Conservation (phyloP, 2,329 filamentous ascomycete genomes). For the Aspergillus puulaauensis region DNA sequence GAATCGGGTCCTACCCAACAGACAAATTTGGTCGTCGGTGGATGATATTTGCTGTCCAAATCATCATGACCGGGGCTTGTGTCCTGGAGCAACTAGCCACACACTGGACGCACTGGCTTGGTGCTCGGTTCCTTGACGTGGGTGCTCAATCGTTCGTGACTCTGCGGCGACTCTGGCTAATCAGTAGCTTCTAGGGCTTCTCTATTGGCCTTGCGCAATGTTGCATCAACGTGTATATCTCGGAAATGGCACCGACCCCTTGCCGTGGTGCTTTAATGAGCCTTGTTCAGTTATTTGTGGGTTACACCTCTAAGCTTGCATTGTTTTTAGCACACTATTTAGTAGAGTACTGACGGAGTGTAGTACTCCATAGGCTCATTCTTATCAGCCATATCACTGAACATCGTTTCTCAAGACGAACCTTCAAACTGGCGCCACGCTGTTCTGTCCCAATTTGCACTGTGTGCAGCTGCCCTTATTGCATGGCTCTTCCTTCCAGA, state of each 20-base stretch:
- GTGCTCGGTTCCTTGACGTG: not conserved
- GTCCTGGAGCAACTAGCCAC: not conserved
- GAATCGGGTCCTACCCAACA: no score
- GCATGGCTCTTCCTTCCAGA: not conserved
- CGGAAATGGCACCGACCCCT: not conserved
- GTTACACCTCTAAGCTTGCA: not conserved
- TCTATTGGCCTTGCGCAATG: not conserved
- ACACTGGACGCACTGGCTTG: not conserved
- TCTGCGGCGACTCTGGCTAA: not conserved
- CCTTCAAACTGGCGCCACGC: not conserved
- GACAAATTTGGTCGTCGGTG: not conserved
- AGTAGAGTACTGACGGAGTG: not conserved
- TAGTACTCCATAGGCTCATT: not conserved
- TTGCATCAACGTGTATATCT: not conserved
- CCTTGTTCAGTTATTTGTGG: not conserved
- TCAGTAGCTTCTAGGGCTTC: not conserved
- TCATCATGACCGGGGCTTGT: not conserved
- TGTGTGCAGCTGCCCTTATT: not conserved
- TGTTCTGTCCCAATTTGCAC: not conserved
- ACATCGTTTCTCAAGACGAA: not conserved
- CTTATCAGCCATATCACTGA: not conserved
- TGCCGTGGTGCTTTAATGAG: not conserved
- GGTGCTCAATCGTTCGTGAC: not conserved
- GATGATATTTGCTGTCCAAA: not conserved
- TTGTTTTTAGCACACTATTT: not conserved